phyloP scores from a whole-genome alignment of 164 flowering plant genomes.

The Aristolochia fimbriata region DNA sequence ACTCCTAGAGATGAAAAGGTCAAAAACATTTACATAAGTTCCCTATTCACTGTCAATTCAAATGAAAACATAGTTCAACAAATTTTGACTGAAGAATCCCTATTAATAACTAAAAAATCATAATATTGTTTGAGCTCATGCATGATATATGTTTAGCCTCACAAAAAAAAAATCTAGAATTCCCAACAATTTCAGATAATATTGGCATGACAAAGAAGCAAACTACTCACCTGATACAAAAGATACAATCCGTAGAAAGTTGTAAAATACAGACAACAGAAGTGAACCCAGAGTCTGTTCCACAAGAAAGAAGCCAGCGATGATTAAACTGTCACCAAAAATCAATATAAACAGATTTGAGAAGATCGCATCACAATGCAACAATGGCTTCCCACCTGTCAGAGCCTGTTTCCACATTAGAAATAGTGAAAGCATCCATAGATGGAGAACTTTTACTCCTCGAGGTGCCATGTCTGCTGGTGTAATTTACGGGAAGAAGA shows the following conservation, averaged over 20 bases:
- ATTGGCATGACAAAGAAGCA: background rate
- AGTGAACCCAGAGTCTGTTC: slow-evolving; percentile 92
- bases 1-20: slow-evolving; percentile 40
- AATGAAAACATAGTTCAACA: background rate
- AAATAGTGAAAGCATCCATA: slow-evolving; percentile 63
- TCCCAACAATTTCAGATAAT: background rate
- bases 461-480: slow-evolving; percentile 21
- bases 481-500: slow-evolving; percentile 70
- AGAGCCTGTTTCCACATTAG: slow-evolving; percentile 61
- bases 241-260: slow-evolving; percentile 62
- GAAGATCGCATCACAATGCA: background rate
- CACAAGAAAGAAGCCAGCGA: background rate
- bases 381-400: slow-evolving; percentile 32
- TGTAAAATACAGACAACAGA: slow-evolving; percentile 57
- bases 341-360: background rate
- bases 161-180: no score
- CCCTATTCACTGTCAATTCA: background rate
- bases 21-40: background rate
- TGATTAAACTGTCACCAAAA: background rate
- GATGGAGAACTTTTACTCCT: slow-evolving; percentile 17
- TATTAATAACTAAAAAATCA: no score
- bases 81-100: background rate
- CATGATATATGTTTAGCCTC: no score
- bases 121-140: no score
- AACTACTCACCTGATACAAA: slow-evolving; percentile 44